Conservation (phyloP, 257 asterid genomes). For the Jaltomata sinuosa region DNA sequence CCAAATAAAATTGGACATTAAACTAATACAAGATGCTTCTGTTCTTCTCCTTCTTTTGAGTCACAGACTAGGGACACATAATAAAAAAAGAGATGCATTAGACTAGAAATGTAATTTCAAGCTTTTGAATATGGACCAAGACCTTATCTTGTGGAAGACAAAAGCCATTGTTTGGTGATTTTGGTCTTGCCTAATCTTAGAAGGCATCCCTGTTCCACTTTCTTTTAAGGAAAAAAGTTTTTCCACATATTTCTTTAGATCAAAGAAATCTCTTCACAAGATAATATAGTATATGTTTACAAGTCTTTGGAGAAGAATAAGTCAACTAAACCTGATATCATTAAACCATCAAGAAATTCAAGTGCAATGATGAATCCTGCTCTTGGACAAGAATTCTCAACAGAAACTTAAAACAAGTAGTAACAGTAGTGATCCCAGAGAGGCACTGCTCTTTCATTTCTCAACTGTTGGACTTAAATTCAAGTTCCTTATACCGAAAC, state of each 20-base stretch:
- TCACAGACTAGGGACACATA: not conserved
- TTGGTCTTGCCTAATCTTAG: constrained; percentile 35
- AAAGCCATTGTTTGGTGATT: constrained; percentile 20
- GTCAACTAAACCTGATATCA: not conserved
- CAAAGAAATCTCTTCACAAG: constrained; percentile 5
- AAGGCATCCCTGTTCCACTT: constrained; percentile 17
- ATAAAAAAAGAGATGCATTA: not conserved
- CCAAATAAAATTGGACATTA: not conserved
- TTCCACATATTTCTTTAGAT: constrained; percentile 18
- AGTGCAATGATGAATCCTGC: not conserved
- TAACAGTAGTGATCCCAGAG: not conserved
- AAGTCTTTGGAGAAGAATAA: not conserved
- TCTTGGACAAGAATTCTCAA: not conserved
- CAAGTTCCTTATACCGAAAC: not conserved
- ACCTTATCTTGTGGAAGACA: constrained; percentile 23
- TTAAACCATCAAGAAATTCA: not conserved
- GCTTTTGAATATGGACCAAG: constrained; percentile 11
- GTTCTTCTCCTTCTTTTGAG: not conserved
- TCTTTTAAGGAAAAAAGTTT: not conserved
- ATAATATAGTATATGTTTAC: not conserved
- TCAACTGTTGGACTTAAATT: not conserved
- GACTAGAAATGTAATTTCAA: not conserved
- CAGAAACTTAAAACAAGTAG: not conserved
- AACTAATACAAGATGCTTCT: not conserved
- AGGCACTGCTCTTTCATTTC: not conserved